These are phyloP conservation scores for Cryphonectria nitschkei DNA, from an alignment of 2,329 filamentous ascomycete species.

Conservation along the genomic window DNA sequence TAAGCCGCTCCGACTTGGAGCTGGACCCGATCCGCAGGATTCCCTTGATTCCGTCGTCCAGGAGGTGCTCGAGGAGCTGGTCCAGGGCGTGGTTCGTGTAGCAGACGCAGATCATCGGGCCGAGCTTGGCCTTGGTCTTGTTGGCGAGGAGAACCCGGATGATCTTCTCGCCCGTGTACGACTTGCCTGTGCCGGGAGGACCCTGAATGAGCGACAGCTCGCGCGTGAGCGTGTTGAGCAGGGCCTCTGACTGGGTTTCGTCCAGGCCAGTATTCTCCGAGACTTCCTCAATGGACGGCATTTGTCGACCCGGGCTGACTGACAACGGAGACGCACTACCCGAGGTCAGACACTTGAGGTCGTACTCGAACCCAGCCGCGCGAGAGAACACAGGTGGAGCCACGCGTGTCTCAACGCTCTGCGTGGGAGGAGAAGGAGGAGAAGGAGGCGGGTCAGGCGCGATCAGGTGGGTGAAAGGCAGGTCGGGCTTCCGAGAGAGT, in stretches of 20 bases:
- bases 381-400: slow-evolving; percentile 56
- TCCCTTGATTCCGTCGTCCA: slow-evolving; percentile 49
- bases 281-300: slow-evolving; percentile 33
- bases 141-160: slow-evolving; percentile 57
- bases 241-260: slow-evolving; percentile 51
- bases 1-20: slow-evolving; percentile 57
- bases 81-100: slow-evolving; percentile 57
- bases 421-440: slow-evolving; percentile 22
- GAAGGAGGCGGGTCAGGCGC: slow-evolving; percentile 36
- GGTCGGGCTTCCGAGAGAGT: slow-evolving; percentile 46
- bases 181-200: slow-evolving; percentile 72
- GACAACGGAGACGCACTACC: slow-evolving; percentile 32
- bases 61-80: slow-evolving; percentile 63
- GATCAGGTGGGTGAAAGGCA: slow-evolving; percentile 56
- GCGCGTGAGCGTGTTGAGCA: slow-evolving; percentile 56
- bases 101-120: slow-evolving; percentile 56
- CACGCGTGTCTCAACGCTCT: slow-evolving; percentile 35
- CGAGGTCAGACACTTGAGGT: slow-evolving; percentile 41
- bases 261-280: slow-evolving; percentile 53
- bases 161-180: slow-evolving; percentile 62
- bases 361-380: slow-evolving; percentile 52
- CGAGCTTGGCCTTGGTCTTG: slow-evolving; percentile 43
- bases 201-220: slow-evolving; percentile 68
- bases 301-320: slow-evolving; percentile 20
- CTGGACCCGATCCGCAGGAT: slow-evolving; percentile 66